These are phyloP conservation scores for Blastomyces gilchristii DNA, from an alignment of 2,329 filamentous ascomycete genomes.

Conservation along the genomic window DNA sequence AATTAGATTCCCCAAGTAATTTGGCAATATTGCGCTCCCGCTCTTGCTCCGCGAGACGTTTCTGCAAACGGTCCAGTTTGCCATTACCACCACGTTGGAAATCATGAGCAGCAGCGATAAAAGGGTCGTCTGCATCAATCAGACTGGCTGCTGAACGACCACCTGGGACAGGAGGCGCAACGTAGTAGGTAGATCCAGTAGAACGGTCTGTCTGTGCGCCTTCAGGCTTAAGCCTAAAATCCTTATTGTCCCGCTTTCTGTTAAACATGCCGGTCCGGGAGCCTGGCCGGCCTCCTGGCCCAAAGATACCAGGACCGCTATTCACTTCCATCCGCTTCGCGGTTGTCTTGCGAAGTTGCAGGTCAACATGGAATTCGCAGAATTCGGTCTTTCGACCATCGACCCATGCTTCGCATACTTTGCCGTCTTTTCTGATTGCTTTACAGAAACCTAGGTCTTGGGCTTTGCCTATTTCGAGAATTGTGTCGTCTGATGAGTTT, in stretches of 20 bases:
- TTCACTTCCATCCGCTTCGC: constrained; percentile 69
- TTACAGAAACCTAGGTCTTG: constrained; percentile 86
- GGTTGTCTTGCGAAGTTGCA: constrained; percentile 62
- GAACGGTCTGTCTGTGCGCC: constrained; percentile 30
- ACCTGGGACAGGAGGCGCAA: constrained; percentile 27
- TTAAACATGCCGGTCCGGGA: constrained; percentile 36
- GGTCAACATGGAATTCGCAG: constrained; percentile 86
- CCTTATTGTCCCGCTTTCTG: constrained; percentile 10
- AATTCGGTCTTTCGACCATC: constrained; percentile 79
- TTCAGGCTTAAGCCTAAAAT: constrained; percentile 17
- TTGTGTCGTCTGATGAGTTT: constrained; percentile 73
- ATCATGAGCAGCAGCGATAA: constrained; percentile 31
- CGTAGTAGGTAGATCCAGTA: constrained; percentile 37
- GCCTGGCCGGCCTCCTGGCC: constrained; percentile 27
- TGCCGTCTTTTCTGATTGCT: constrained; percentile 71
- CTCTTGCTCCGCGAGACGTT: constrained; percentile 34
- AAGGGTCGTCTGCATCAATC: constrained; percentile 35
- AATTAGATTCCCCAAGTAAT: constrained; percentile 32
- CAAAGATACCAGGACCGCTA: constrained; percentile 48
- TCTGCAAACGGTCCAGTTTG: constrained; percentile 35
- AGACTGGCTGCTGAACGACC: constrained; percentile 31
- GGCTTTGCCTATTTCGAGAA: constrained; percentile 77
- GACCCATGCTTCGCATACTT: constrained; percentile 71
- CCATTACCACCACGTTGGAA: constrained; percentile 29
- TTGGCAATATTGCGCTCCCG: constrained; percentile 37